Evolutionary conservation across 768 basidiomycete species (phyloP), one percentile per base, ranked within the genome.

Genomic region (Suillus hirtellus): DNA sequence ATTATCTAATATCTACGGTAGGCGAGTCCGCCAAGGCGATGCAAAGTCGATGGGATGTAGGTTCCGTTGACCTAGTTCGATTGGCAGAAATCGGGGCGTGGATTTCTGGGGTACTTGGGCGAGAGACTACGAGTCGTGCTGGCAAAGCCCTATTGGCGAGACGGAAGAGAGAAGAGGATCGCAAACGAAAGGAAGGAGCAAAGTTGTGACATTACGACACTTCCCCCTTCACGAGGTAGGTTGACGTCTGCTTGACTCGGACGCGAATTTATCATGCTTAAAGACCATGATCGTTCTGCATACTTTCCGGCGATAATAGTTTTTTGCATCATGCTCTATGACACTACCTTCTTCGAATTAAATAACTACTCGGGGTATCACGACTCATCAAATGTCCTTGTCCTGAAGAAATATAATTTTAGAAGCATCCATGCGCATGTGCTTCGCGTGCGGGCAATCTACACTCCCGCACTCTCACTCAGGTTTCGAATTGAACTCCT

Each of bases 1-100:
- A 58, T 27, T 2, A 42, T 31, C 27, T 27, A 27, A 27, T 27
- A 40, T 58, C 19, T 58, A 31, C 5, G 27, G 24, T 42, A 58
- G 56, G 34, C 17, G 11, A 58, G 24, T 17, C 56, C 12, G 27
- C 56, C 27, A 31, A 58, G 56, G 40, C 40, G 11, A 40, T 27
- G 15, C 56, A 58, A 27, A 58, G 56, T 58, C 40, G 68, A 53
- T 71, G 73, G 64, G 73, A 73, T 19, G 72, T 75, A 2, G 79
- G 79, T 4, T 75, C 84, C 3, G 61, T 83, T 49, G 84, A 93
- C 69, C 76, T 95, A 46, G 82, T 86, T n/a, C 76, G 83, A 64
- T 79, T 95, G 50, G 88, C 85, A 2, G 86, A 88, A 52, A 87
- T 89, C 40, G 95, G 95, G 0, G 87, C 82, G 73, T 97, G 95